phyloP scores from a whole-genome alignment of 2,329 filamentous ascomycete species.

The Botrytis cinerea region DNA sequence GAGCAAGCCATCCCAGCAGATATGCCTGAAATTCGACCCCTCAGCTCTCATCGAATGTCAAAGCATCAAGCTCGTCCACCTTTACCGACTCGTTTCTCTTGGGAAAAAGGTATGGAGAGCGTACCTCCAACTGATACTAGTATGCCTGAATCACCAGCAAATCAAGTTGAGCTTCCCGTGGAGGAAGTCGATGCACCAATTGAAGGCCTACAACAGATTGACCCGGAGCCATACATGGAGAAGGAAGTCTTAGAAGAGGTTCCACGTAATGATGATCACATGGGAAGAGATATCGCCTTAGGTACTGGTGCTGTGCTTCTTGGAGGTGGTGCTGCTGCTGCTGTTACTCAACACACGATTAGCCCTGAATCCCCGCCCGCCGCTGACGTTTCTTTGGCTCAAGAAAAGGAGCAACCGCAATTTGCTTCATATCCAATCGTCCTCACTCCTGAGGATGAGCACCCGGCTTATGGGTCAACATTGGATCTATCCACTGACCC shows the following conservation, averaged over 20 bases:
- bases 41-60: constrained; percentile 33
- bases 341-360: background rate
- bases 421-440: constrained; percentile 34
- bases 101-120: constrained; percentile 36
- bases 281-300: constrained; percentile 28
- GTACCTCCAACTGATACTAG: constrained; percentile 6
- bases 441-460: constrained; percentile 44
- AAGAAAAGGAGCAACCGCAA: constrained; percentile 48
- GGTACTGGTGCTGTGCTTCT: constrained; percentile 27
- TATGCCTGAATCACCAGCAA: background rate
- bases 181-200: background rate
- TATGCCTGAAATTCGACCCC: constrained; percentile 29
- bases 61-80: constrained; percentile 28
- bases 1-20: constrained; percentile 36
- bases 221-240: constrained; percentile 17
- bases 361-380: constrained; percentile 27
- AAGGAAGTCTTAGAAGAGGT: constrained; percentile 14
- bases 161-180: background rate
- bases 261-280: constrained; percentile 24
- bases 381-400: constrained; percentile 45
- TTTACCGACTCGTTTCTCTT: constrained; percentile 37
- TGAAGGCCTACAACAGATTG: background rate
- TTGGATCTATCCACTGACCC: constrained; percentile 29
- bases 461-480: constrained; percentile 40
- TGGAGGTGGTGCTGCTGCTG: constrained; percentile 23